Conservation (phyloP, 495 filamentous ascomycete genomes). For the Tuber microsphaerosporum region DNA sequence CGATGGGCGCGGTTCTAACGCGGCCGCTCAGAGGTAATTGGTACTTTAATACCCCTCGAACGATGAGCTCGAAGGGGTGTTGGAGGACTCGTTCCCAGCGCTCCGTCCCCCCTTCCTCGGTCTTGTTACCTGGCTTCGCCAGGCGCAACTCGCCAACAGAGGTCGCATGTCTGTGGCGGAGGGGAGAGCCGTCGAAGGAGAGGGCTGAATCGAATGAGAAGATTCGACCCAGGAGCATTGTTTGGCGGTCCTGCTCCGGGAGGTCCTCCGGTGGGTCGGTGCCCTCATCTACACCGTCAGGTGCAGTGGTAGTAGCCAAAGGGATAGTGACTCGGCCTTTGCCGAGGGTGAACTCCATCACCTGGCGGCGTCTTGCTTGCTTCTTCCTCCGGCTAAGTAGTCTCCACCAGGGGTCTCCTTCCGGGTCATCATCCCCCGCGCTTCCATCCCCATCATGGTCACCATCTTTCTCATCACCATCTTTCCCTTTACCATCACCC, state of each 20-base stretch:
- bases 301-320: neutral
- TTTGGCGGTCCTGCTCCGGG: slow-evolving; percentile 56
- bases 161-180: slow-evolving; percentile 56
- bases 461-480: slow-evolving; percentile 44
- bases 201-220: slow-evolving; percentile 78
- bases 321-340: slow-evolving; percentile 6
- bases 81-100: slow-evolving; percentile 87
- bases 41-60: slow-evolving; percentile 84
- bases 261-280: slow-evolving; percentile 61
- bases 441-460: slow-evolving; percentile 21
- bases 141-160: slow-evolving; percentile 79
- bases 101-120: slow-evolving; percentile 73
- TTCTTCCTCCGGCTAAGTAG: slow-evolving; percentile 8
- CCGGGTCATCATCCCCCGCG: slow-evolving; percentile 36
- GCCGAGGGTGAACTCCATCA: slow-evolving; percentile 10
- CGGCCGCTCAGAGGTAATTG: slow-evolving; percentile 72
- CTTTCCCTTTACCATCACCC: slow-evolving; percentile 61
- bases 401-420: slow-evolving; percentile 30
- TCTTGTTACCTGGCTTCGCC: slow-evolving; percentile 76
- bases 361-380: slow-evolving; percentile 15
- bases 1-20: slow-evolving; percentile 47
- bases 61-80: slow-evolving; percentile 84
- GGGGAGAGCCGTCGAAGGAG: slow-evolving; percentile 78
- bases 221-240: slow-evolving; percentile 83
- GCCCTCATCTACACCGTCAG: slow-evolving; percentile 55